Evolutionary conservation across 192 early-diverging fungal species (phyloP).

Genomic region (Gaertneriomyces sp.): DNA sequence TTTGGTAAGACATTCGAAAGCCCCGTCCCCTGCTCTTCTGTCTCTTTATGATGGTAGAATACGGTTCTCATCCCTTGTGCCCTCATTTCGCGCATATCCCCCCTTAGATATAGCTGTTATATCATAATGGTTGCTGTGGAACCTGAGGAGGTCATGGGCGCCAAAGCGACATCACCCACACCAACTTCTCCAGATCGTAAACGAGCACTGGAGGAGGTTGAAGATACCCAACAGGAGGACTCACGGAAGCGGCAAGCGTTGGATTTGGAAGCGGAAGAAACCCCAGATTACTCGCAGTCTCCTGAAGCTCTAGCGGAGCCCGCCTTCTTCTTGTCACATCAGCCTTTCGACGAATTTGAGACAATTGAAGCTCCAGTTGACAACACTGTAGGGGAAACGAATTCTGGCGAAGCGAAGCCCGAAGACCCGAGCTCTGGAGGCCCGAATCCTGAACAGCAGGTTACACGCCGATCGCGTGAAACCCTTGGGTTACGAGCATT

Average conservation of each 20-base stretch:
- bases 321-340: not conserved
- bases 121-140: too few relatives aligned
- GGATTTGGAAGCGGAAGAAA: slow-evolving; percentile 4
- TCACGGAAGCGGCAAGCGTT: slow-evolving; percentile 40
- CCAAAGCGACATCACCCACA: not conserved
- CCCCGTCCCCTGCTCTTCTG: slow-evolving; percentile 5
- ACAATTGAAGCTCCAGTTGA: slow-evolving; percentile 11
- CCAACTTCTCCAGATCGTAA: slow-evolving; percentile 42
- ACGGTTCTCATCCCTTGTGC: too few relatives aligned
- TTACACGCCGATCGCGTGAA: not conserved
- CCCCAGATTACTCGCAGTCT: not conserved
- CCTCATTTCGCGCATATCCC: too few relatives aligned
- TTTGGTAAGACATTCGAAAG: slow-evolving; percentile 1
- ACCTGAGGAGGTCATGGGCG: too few relatives aligned
- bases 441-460: not conserved
- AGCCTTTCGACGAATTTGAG: not conserved
- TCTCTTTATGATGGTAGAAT: too few relatives aligned
- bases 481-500: slow-evolving; percentile 78
- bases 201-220: slow-evolving; percentile 38
- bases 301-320: not conserved
- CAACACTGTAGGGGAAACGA: not conserved
- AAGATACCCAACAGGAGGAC: slow-evolving; percentile 25
- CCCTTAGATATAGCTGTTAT: too few relatives aligned
- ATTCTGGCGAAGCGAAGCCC: not conserved
- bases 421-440: not conserved